phyloP scores from a whole-genome alignment of 2,329 filamentous ascomycete species.

The Sphaerulina vaccinii region DNA sequence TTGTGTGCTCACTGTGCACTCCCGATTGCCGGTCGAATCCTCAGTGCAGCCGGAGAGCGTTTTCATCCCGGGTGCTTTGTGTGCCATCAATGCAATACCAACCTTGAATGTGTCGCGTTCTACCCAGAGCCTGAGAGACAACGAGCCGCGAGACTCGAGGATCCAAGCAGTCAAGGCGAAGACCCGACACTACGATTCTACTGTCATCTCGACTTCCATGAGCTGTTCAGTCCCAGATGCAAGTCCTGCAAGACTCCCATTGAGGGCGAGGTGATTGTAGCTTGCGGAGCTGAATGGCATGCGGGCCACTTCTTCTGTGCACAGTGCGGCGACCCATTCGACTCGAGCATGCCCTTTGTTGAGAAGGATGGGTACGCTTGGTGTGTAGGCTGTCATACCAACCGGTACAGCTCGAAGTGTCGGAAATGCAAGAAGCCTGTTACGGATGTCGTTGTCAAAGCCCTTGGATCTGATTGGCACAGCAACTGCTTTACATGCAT shows the following conservation, averaged over 20 bases:
- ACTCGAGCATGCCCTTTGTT: conserved; percentile 72
- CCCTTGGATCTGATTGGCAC: conserved; percentile 91
- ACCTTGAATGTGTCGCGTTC: conserved; percentile 92
- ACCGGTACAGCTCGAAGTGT: conserved; percentile 86
- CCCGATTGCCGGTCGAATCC: conserved; percentile 85
- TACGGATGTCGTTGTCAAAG: conserved; percentile 84
- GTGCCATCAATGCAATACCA: conserved; percentile 82
- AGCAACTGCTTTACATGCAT: conserved; percentile 83
- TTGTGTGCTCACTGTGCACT: conserved; percentile 80
- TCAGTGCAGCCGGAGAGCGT: conserved; percentile 75
- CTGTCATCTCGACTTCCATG: conserved; percentile 98
- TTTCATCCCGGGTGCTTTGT: conserved; percentile 94
- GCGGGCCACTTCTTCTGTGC: conserved; percentile 98
- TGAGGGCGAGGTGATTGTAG: conserved; percentile 89
- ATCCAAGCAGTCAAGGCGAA: conserved; percentile 53
- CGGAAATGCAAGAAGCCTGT: conserved; percentile 80
- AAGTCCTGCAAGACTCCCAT: conserved; percentile 97
- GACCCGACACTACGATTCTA: conserved; percentile 79
- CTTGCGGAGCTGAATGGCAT: conserved; percentile 94
- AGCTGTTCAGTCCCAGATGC: conserved; percentile 87
- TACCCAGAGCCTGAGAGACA: conserved; percentile 81
- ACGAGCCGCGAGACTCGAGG: conserved; percentile 59
- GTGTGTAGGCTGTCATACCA: conserved; percentile 91
- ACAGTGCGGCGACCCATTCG: conserved; percentile 85
- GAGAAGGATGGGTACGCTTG: conserved; percentile 98